These are phyloP conservation scores for Cerioporus squamosus DNA, from an alignment of 1,284 basidiomycete species.

Conservation along the genomic window DNA sequence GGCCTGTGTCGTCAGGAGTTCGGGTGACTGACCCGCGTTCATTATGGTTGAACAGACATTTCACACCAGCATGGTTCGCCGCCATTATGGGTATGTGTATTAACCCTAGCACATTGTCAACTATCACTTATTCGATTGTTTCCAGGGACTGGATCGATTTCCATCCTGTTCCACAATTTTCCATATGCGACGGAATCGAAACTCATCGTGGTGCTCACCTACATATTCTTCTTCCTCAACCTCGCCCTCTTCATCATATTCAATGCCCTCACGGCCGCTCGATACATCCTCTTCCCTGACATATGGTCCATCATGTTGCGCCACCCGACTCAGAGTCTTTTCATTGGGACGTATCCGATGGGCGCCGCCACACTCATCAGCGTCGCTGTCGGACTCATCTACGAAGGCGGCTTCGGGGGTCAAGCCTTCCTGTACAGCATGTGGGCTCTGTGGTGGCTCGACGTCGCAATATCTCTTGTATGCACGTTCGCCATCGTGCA, in stretches of 20 bases:
- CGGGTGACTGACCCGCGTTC: neutral
- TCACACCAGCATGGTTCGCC: conserved; percentile 53
- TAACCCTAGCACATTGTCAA: neutral
- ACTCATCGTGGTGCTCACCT: conserved; percentile 37
- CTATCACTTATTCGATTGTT: neutral
- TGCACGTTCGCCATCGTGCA: conserved; percentile 60
- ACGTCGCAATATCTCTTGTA: conserved; percentile 48
- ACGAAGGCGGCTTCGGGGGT: conserved; percentile 47
- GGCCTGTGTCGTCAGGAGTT: no score
- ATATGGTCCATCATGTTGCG: conserved; percentile 40
- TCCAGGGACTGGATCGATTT: conserved; percentile 45
- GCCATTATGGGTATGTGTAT: conserved; percentile 37
- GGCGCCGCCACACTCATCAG: conserved; percentile 56
- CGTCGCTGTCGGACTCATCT: conserved; percentile 26
- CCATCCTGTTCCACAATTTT: conserved; percentile 42
- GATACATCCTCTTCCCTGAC: conserved; percentile 56
- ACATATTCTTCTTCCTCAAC: conserved; percentile 58
- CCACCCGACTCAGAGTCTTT: conserved; percentile 63
- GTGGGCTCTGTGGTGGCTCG: conserved; percentile 70
- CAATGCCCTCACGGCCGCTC: conserved; percentile 39
- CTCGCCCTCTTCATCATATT: conserved; percentile 56
- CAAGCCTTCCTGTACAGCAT: conserved; percentile 50
- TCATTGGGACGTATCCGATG: conserved; percentile 65
- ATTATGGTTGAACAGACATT: conserved; percentile 36
- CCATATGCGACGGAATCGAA: conserved; percentile 40